phyloP scores from a whole-genome alignment of 495 filamentous ascomycete species.

The Trichocladium uniseriatum region DNA sequence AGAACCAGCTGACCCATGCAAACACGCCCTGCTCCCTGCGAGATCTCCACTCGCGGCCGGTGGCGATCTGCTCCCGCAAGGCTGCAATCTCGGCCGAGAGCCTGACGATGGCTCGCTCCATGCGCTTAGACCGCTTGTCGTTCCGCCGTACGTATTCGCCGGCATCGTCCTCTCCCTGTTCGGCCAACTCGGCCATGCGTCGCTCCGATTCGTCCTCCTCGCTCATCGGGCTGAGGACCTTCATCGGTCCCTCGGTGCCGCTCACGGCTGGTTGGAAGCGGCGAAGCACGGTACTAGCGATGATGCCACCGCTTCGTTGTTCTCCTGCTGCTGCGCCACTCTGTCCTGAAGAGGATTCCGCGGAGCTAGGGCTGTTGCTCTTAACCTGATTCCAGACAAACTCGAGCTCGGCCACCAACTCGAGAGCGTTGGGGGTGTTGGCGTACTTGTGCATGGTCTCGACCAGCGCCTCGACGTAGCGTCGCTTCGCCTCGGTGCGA shows the following conservation, averaged over 20 bases:
- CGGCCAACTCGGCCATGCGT: conserved; percentile 31
- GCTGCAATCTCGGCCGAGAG: conserved; percentile 91
- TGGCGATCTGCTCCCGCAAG: conserved; percentile 83
- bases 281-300: conserved; percentile 22
- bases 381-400: conserved; percentile 99
- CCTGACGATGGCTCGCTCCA: conserved; percentile 80
- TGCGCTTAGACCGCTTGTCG: conserved; percentile 66
- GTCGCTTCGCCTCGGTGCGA: conserved; percentile 87
- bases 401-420: conserved; percentile 87
- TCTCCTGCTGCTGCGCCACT: not conserved
- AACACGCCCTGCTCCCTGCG: conserved; percentile 46
- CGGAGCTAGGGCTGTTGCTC: conserved; percentile 60
- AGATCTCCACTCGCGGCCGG: conserved; percentile 46
- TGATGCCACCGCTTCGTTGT: conserved; percentile 8
- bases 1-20: conserved; percentile 64
- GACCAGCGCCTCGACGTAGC: conserved; percentile 86
- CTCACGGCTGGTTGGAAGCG: conserved; percentile 37
- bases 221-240: conserved; percentile 70
- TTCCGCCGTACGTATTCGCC: conserved; percentile 34
- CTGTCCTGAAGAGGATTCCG: conserved; percentile 42
- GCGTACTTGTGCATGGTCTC: conserved; percentile 95
- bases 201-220: conserved; percentile 63
- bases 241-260: conserved; percentile 48
- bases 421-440: conserved; percentile 72
- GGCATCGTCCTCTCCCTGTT: conserved; percentile 37